Evolutionary conservation across 768 basidiomycete genomes (phyloP).

Genomic region (Amanita subjunquillea): DNA sequence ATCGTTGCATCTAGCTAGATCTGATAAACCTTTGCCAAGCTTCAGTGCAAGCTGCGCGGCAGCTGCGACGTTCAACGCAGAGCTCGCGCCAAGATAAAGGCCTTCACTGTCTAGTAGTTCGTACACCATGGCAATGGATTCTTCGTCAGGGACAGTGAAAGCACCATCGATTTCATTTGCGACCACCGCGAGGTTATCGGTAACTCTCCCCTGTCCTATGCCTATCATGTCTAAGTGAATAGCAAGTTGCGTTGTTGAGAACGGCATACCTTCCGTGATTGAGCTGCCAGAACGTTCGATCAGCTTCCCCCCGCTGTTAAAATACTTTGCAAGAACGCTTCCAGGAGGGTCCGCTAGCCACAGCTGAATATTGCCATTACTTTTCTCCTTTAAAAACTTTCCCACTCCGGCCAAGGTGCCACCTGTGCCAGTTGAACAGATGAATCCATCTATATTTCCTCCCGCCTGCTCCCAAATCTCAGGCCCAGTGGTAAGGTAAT

Average conservation of each 20-base stretch:
- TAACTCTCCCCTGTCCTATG: slow-evolving; percentile 95
- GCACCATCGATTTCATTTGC: slow-evolving; percentile 73
- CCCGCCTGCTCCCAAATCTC: slow-evolving; percentile 91
- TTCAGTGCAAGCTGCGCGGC: slow-evolving; percentile 81
- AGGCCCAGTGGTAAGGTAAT: slow-evolving; percentile 87
- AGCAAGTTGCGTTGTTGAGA: background rate
- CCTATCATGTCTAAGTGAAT: slow-evolving; percentile 33
- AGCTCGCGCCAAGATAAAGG: slow-evolving; percentile 88
- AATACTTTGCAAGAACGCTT: slow-evolving; percentile 77
- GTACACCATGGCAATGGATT: slow-evolving; percentile 91
- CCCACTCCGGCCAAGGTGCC: slow-evolving; percentile 91
- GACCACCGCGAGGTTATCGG: slow-evolving; percentile 81
- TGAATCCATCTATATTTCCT: slow-evolving; percentile 80
- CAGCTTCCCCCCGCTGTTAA: slow-evolving; percentile 71
- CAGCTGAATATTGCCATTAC: slow-evolving; percentile 65
- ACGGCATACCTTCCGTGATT: slow-evolving; percentile 73
- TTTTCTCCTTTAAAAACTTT: slow-evolving; percentile 75
- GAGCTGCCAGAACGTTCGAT: slow-evolving; percentile 75
- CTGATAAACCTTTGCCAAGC: slow-evolving; percentile 62
- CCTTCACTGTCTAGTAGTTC: slow-evolving; percentile 88
- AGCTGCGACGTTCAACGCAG: slow-evolving; percentile 91
- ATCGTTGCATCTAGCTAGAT: background rate
- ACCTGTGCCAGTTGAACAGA: slow-evolving; percentile 92
- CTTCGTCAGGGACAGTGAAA: slow-evolving; percentile 77
- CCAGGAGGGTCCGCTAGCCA: slow-evolving; percentile 98